Evolutionary conservation across 352 stramenopile species (phyloP).

Genomic region (Pilasporangium apinafurcum): DNA sequence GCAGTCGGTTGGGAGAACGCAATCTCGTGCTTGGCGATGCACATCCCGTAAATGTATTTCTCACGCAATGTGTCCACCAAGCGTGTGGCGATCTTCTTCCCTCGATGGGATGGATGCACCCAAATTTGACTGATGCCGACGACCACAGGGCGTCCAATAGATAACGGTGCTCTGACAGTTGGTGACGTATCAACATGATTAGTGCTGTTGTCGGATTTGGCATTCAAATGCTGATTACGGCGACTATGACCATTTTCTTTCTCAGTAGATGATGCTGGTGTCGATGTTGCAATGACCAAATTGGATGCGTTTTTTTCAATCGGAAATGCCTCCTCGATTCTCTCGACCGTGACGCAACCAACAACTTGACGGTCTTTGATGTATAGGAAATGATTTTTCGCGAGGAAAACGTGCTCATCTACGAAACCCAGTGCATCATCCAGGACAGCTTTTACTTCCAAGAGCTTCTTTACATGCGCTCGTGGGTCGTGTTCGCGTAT

Average conservation of each 20-base stretch:
- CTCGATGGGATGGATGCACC: slow-evolving; percentile 48
- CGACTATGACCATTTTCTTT: no score
- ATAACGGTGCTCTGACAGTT: not conserved
- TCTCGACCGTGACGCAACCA: slow-evolving; percentile 50
- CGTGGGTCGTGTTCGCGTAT: slow-evolving; percentile 42
- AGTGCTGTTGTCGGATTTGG: not conserved
- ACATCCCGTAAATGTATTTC: slow-evolving; percentile 71
- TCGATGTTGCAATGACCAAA: no score
- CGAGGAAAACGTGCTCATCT: slow-evolving; percentile 37
- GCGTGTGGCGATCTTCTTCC: slow-evolving; percentile 43
- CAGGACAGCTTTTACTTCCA: slow-evolving; percentile 63
- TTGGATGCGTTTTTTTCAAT: slow-evolving; percentile 15
- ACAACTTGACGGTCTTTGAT: slow-evolving; percentile 51
- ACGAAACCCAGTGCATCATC: slow-evolving; percentile 71
- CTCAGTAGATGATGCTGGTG: no score
- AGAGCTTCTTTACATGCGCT: slow-evolving; percentile 63
- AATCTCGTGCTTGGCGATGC: slow-evolving; percentile 32
- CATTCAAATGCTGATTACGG: no score
- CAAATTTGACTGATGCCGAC: slow-evolving; percentile 68
- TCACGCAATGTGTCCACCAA: slow-evolving; percentile 56
- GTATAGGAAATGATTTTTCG: slow-evolving; percentile 55
- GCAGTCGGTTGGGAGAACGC: slow-evolving; percentile 74
- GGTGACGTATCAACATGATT: not conserved
- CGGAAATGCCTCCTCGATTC: slow-evolving; percentile 33
- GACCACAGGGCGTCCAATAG: slow-evolving; percentile 8